phyloP scores from a whole-genome alignment of 169 alveolate genomes.

The Plasmodium fragile region DNA sequence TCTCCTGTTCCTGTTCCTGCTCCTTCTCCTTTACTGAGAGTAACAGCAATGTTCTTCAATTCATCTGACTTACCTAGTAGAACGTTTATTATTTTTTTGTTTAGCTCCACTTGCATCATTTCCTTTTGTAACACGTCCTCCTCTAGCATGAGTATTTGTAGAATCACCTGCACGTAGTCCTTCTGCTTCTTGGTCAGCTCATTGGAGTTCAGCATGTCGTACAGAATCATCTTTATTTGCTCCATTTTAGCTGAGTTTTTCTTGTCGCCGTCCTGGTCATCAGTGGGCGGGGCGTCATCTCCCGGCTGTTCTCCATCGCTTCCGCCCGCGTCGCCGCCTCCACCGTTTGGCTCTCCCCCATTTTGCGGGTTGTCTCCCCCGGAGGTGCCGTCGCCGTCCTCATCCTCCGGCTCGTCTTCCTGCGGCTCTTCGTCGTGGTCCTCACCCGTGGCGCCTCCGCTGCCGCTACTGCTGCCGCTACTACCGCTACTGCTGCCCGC shows the following conservation, averaged over 20 bases:
- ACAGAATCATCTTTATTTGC: background rate
- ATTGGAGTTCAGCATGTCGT: background rate
- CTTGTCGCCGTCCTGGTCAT: background rate
- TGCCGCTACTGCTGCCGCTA: background rate
- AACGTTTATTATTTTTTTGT: conserved; percentile 23
- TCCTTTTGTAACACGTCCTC: conserved; percentile 44
- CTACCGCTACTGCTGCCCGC: no score
- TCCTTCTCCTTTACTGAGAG: conserved; percentile 37
- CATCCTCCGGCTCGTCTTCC: background rate
- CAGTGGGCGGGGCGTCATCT: background rate
- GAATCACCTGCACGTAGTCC: conserved; percentile 24
- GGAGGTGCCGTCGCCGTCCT: background rate
- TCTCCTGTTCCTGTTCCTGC: conserved; percentile 11
- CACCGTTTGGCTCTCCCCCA: background rate
- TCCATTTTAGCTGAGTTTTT: background rate
- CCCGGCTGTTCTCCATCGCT: background rate
- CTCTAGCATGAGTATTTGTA: conserved; percentile 22
- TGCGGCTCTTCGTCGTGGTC: background rate
- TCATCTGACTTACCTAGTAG: conserved; percentile 54
- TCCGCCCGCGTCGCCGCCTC: background rate
- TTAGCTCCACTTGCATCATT: conserved; percentile 29
- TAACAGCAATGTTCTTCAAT: conserved; percentile 34
- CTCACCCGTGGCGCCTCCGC: background rate
- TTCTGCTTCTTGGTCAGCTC: conserved; percentile 26
- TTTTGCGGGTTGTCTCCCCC: background rate